A percentile compares a stretch with the other conserved stretches of the same genome.
These are phyloP conservation scores for Nicotiana tomentosiformis DNA, from an alignment of 257 asterid genomes.

Conservation along the genomic window DNA sequence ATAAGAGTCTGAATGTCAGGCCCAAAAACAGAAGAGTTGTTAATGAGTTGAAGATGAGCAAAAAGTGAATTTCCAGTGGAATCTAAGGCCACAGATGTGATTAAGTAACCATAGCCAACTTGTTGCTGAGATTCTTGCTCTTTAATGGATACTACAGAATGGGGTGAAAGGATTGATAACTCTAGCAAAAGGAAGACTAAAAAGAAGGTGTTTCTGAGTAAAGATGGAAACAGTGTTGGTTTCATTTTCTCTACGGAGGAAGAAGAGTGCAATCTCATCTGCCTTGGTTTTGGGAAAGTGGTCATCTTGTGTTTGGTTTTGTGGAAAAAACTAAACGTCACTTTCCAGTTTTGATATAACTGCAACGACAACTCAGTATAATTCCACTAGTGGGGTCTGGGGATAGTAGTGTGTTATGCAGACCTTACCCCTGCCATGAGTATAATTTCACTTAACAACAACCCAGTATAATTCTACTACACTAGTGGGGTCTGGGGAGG, in stretches of 20 bases:
- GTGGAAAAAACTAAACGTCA: background rate
- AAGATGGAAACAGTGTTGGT: background rate
- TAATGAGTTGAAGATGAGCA: constrained; percentile 52
- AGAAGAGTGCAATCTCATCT: background rate
- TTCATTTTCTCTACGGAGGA: background rate
- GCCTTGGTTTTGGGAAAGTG: background rate
- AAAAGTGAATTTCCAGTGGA: constrained; percentile 32
- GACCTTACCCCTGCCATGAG: no score
- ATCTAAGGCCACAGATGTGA: constrained; percentile 34
- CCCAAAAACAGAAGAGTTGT: constrained; percentile 38
- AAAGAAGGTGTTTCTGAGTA: background rate
- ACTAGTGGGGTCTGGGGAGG: no score
- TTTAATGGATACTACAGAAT: background rate
- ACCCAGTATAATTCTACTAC: no score
- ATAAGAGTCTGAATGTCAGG: constrained; percentile 24
- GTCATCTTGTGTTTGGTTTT: background rate
- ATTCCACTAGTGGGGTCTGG: no score
- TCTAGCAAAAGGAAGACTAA: background rate
- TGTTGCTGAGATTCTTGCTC: constrained; percentile 5
- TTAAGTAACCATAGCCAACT: constrained; percentile 55
- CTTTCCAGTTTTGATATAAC: background rate
- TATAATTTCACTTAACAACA: no score
- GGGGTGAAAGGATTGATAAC: background rate
- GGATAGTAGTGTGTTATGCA: no score
- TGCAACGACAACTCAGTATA: no score